A percentile compares a stretch with the other conserved stretches of the same genome.
Evolutionary conservation across 1,139 yeast genomes (phyloP).

Genomic region (Magnusiomyces sp.): DNA sequence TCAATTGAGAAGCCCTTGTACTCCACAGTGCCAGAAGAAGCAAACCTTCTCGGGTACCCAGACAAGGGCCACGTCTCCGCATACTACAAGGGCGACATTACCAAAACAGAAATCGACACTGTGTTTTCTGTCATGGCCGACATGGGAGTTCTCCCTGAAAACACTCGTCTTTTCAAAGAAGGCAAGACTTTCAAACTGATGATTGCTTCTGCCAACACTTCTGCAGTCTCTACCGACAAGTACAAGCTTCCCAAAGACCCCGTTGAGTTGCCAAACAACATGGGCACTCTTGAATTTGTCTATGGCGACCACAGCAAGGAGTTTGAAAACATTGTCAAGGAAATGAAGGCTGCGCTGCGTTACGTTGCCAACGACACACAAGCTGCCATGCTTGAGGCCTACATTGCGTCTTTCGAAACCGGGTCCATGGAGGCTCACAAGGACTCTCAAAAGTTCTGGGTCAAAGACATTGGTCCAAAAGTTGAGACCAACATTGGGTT

Average conservation of each 20-base stretch:
- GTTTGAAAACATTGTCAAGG: constrained; percentile 49
- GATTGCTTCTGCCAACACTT: constrained; percentile 27
- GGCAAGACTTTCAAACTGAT: constrained; percentile 25
- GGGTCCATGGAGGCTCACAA: constrained; percentile 85
- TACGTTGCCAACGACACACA: constrained; percentile 71
- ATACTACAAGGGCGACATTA: constrained; percentile 52
- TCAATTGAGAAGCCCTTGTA: constrained; percentile 44
- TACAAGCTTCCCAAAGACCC: neutral
- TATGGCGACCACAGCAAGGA: constrained; percentile 67
- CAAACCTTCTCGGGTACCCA: constrained; percentile 65
- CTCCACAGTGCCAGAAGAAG: constrained; percentile 39
- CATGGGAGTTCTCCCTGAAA: constrained; percentile 69
- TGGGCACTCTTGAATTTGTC: constrained; percentile 45
- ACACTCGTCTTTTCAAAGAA: constrained; percentile 52
- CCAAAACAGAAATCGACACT: constrained; percentile 54
- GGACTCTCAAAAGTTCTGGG: constrained; percentile 80
- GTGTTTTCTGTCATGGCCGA: constrained; percentile 56
- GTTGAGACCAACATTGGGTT: constrained; percentile 86
- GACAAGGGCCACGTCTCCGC: constrained; percentile 66
- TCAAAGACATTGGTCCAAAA: constrained; percentile 71
- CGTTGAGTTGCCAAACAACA: constrained; percentile 20
- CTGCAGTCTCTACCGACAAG: constrained; percentile 4
- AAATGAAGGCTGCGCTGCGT: constrained; percentile 49
- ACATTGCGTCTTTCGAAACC: constrained; percentile 62
- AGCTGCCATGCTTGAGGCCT: constrained; percentile 51